Conservation (phyloP, 164 flowering plant genomes). For the Piper betle region DNA sequence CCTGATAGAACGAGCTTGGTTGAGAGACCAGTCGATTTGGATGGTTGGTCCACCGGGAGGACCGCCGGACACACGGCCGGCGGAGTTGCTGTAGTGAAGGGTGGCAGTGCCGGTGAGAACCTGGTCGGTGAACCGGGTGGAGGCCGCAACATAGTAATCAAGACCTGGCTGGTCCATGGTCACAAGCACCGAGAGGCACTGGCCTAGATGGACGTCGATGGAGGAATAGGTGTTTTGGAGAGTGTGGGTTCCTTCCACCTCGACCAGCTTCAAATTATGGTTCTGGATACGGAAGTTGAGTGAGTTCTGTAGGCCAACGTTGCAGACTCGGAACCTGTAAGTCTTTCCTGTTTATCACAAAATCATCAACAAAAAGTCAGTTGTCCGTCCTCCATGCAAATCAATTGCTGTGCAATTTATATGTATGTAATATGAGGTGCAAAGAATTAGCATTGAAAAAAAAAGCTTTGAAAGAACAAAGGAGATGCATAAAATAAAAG, state of each 20-base stretch:
- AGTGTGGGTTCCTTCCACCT: constrained; percentile 84
- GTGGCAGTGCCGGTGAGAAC: constrained; percentile 33
- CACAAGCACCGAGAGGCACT: constrained; percentile 68
- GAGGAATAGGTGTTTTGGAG: constrained; percentile 37
- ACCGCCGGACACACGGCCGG: constrained; percentile 29
- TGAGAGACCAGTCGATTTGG: constrained; percentile 41
- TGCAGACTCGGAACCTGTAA: constrained; percentile 73
- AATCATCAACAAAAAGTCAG: no score
- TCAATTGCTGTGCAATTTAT: no score
- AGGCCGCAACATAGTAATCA: constrained; percentile 58
- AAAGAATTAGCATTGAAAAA: no score
- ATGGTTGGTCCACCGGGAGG: constrained; percentile 48
- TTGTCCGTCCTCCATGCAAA: no score
- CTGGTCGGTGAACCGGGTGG: constrained; percentile 40
- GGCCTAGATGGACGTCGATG: constrained; percentile 75
- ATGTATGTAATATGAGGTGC: no score
- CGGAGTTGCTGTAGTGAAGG: constrained; percentile 52
- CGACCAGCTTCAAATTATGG: constrained; percentile 66
- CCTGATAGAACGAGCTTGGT: constrained; percentile 74
- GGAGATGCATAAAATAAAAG: no score
- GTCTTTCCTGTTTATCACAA: constrained; percentile 44
- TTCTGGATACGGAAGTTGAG: constrained; percentile 58
- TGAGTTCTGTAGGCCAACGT: constrained; percentile 57
- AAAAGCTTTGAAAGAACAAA: no score
- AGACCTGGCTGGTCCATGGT: constrained; percentile 51